These are phyloP conservation scores for Apiotrichum gamsii DNA, from an alignment of 1,284 basidiomycete species.

Conservation along the genomic window DNA sequence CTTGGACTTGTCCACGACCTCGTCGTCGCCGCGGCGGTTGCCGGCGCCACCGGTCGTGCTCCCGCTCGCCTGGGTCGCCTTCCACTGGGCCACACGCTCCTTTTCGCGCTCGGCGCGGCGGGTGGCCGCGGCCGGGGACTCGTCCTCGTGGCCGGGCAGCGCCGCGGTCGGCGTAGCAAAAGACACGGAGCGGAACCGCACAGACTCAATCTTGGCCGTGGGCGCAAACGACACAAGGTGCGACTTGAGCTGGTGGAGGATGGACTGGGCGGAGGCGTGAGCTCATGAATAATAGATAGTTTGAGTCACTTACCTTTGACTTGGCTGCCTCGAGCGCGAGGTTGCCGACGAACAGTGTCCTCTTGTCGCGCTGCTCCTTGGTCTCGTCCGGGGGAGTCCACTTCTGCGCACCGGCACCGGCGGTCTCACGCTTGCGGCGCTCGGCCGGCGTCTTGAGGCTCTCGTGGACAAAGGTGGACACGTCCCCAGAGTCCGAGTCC, in stretches of 20 bases:
- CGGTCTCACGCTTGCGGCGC: conserved; percentile 18
- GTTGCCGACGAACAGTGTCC: conserved; percentile 93
- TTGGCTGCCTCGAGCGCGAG: conserved; percentile 69
- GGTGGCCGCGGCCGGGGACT: conserved; percentile 24
- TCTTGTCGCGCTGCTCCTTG: conserved; percentile 60
- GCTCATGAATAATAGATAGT: neutral
- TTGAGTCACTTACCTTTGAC: conserved; percentile 57
- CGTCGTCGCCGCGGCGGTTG: conserved; percentile 43
- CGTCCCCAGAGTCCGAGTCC: conserved; percentile 18
- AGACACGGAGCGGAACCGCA: conserved; percentile 83
- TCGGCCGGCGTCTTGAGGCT: conserved; percentile 23
- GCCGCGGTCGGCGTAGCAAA: conserved; percentile 70
- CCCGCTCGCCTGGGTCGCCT: conserved; percentile 45
- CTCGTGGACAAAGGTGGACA: conserved; percentile 44
- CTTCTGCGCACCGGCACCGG: conserved; percentile 26
- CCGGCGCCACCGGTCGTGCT: conserved; percentile 49
- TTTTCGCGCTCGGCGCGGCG: conserved; percentile 45
- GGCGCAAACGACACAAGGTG: conserved; percentile 67
- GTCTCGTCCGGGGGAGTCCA: conserved; percentile 64
- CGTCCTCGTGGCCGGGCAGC: conserved; percentile 21
- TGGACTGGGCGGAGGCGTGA: too few relatives aligned
- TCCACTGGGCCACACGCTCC: conserved; percentile 59
- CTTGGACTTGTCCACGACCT: conserved; percentile 39
- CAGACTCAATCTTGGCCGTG: conserved; percentile 69
- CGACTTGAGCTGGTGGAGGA: conserved; percentile 28